Base-by-base conservation (phyloP, 2,329 filamentous ascomycete species). In the Claviceps fusiformis region DNA sequence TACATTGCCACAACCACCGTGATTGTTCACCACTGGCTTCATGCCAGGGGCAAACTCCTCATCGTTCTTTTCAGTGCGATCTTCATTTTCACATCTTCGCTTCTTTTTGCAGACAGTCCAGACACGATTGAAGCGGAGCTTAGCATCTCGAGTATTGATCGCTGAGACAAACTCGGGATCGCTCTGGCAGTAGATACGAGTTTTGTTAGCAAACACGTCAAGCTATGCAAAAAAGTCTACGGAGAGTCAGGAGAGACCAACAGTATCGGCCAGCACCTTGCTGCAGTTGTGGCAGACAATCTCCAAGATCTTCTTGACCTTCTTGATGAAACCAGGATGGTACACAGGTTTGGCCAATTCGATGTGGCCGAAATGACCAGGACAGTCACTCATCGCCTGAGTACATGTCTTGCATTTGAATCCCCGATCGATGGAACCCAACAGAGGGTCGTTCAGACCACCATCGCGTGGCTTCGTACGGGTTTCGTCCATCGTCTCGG, bases 401-500 rank as follows among this genome's bases (percentile, higher is more conserved):
- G 91, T 87, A 73, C 93, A 99, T 51, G 95, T 97, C 67, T 87
- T 91, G 76, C 93, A 99, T 72, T 90, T 89, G 76, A 89, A 95
- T 68, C 90, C 87, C 61, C 93, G 85, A 70, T 98, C 95, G 69
- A 98, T 95, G 52, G 93, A 95, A 56, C 93, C 93, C 53, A 99
- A 85, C 63, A 91, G 87, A 61, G 93, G 91, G 69, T 99, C 93
- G 70, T 97, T 97, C 62, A 97, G 78, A 66, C 93, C 93, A 68
- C 87, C 86, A 59, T 93, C 87, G 63, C 93, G 89, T 60, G 93
- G 93, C 69, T 89, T 89, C 62, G 88, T 85, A 66, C 91, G 87
- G 71, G 86, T 86, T 72, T 98, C 93, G 68, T 98, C 93, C 93
- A 98, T 96, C 33, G 93, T 97, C 77, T 98, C 93, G n/a, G 93